Evolutionary conservation across 2,329 filamentous ascomycete species (phyloP).

Genomic region (Alternaria arbusti): DNA sequence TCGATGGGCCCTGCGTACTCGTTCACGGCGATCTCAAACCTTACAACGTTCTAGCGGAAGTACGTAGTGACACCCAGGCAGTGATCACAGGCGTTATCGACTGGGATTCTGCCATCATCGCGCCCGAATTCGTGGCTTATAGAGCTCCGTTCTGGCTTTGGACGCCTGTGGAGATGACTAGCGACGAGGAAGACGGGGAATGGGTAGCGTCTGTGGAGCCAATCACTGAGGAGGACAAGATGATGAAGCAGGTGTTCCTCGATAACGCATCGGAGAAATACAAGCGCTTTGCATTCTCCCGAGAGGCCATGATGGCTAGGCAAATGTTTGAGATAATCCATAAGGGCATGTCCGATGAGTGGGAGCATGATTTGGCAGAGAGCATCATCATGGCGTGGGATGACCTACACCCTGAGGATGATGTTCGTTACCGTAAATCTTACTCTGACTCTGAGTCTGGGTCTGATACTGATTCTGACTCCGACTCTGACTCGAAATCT

Average conservation of each 20-base stretch:
- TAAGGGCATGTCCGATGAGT: too few species aligned
- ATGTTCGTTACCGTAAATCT: too few species aligned
- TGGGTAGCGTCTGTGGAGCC: not conserved
- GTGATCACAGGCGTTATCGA: constrained; percentile 38
- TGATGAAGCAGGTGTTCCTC: constrained; percentile 38
- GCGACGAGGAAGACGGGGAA: not conserved
- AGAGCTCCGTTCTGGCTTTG: constrained; percentile 43
- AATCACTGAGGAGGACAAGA: not conserved
- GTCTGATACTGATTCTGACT: too few species aligned
- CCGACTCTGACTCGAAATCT: too few species aligned
- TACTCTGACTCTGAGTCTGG: too few species aligned
- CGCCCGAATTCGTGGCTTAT: constrained; percentile 40
- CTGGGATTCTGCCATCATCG: constrained; percentile 45
- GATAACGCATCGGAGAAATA: constrained; percentile 23
- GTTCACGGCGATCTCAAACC: constrained; percentile 35
- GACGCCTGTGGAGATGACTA: not conserved
- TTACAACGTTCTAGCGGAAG: constrained; percentile 39
- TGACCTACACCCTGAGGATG: too few species aligned
- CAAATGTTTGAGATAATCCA: too few species aligned
- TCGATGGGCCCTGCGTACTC: constrained; percentile 15
- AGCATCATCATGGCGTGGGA: too few species aligned
- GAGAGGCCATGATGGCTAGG: too few species aligned
- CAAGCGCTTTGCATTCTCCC: too few species aligned
- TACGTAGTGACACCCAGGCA: constrained; percentile 1
- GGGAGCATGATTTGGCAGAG: too few species aligned